phyloP scores from a whole-genome alignment of 495 filamentous ascomycete genomes.

The Aspergillus affinis region DNA sequence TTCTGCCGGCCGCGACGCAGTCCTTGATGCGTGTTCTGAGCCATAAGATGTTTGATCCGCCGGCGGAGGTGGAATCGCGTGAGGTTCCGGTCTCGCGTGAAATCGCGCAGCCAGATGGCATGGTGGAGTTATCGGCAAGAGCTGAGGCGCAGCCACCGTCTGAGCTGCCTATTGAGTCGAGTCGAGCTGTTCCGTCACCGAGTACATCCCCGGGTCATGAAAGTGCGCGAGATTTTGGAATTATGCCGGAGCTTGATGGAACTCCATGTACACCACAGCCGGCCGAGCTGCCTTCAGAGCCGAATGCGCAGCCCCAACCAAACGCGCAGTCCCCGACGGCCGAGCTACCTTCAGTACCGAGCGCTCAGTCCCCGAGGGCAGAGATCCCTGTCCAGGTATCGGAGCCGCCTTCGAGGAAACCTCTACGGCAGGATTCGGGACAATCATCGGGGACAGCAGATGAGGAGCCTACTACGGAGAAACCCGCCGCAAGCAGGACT shows the following conservation, averaged over 20 bases:
- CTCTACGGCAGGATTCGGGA: neutral
- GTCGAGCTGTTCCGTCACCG: neutral
- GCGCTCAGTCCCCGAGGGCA: too few species aligned
- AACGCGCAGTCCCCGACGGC: too few species aligned
- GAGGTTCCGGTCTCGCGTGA: neutral
- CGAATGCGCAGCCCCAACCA: too few species aligned
- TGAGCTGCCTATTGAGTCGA: neutral
- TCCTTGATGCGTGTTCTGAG: constrained; percentile 56
- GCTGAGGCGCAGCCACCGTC: neutral
- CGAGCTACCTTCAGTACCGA: too few species aligned
- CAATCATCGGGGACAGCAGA: neutral
- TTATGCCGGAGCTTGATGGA: neutral
- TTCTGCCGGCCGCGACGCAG: constrained; percentile 73
- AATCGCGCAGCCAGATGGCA: neutral
- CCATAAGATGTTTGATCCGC: constrained; percentile 16
- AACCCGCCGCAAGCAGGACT: neutral
- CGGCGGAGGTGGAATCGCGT: neutral
- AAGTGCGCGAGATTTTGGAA: neutral
- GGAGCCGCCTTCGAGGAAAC: neutral
- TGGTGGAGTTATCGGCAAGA: neutral
- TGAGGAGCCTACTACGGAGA: neutral
- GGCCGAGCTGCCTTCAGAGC: neutral
- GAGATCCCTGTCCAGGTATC: too few species aligned
- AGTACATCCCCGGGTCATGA: neutral
- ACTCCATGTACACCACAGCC: neutral